phyloP scores from a whole-genome alignment of 768 basidiomycete species.

The Polyporus arcularius region DNA sequence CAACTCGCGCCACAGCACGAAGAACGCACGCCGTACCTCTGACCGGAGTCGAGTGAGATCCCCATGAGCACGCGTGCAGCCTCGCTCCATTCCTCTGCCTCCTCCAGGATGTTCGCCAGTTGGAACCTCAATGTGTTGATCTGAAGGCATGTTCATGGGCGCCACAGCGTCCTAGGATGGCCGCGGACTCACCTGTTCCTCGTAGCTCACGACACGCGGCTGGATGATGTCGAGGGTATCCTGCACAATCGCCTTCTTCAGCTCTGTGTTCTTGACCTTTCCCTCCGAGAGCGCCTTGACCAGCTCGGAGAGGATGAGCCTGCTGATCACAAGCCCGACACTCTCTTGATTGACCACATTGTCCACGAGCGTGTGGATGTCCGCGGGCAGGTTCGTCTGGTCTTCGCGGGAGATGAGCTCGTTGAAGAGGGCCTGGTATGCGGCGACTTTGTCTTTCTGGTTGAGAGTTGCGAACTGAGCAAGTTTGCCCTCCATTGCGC shows the following conservation, averaged over 20 bases:
- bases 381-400: slow-evolving; percentile 44
- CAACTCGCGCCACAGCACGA: neutral
- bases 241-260: slow-evolving; percentile 73
- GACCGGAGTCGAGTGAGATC: slow-evolving; percentile 87
- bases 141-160: slow-evolving; percentile 41
- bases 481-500: slow-evolving; percentile 65
- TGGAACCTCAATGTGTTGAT: slow-evolving; percentile 82
- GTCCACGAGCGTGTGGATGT: slow-evolving; percentile 75
- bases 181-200: slow-evolving; percentile 77
- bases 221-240: slow-evolving; percentile 71
- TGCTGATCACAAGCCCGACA: slow-evolving; percentile 83
- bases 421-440: slow-evolving; percentile 68
- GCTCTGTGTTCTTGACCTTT: slow-evolving; percentile 50
- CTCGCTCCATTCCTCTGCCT: slow-evolving; percentile 91
- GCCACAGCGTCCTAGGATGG: slow-evolving; percentile 2
- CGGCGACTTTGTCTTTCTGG: slow-evolving; percentile 86
- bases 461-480: slow-evolving; percentile 59
- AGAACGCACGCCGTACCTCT: slow-evolving; percentile 54
- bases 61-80: slow-evolving; percentile 92
- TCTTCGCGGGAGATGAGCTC: slow-evolving; percentile 60
- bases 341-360: slow-evolving; percentile 81
- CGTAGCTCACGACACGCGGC: slow-evolving; percentile 85
- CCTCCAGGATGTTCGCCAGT: slow-evolving; percentile 87
- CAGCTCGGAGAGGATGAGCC: slow-evolving; percentile 85
- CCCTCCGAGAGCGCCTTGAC: slow-evolving; percentile 67